phyloP scores from a whole-genome alignment of 768 basidiomycete species.

The Agaricus subrufescens region DNA sequence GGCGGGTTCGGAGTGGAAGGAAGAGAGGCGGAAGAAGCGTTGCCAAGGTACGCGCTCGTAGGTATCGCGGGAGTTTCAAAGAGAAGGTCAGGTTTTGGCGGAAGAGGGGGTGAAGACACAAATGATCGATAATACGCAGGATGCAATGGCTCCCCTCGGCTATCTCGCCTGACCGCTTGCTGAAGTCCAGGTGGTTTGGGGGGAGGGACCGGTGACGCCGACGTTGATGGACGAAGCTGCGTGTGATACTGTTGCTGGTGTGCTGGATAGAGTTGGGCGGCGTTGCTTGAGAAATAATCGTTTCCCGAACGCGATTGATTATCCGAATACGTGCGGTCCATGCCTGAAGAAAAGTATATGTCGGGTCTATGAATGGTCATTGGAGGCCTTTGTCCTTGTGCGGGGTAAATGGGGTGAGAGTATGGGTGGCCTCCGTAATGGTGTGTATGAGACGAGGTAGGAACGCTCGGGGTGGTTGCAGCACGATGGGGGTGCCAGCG shows the following conservation, averaged over 20 bases:
- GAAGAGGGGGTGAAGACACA: conserved; percentile 16
- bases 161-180: conserved; percentile 3
- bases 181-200: conserved; percentile 8
- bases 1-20: conserved; percentile 7
- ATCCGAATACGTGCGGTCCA: conserved; percentile 4
- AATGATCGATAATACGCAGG: conserved; percentile 5
- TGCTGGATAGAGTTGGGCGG: conserved; percentile 28
- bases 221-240: conserved; percentile 20
- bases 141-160: background rate
- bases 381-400: conserved; percentile 20
- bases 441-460: background rate
- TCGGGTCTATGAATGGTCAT: conserved; percentile 28
- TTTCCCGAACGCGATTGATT: conserved; percentile 11
- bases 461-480: conserved; percentile 2
- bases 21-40: conserved; percentile 9
- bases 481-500: conserved; percentile 9
- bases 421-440: conserved; percentile 12
- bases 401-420: conserved; percentile 22
- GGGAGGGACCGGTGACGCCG: conserved; percentile 9
- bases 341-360: conserved; percentile 19
- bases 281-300: conserved; percentile 10
- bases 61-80: conserved; percentile 5
- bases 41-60: conserved; percentile 8
- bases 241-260: conserved; percentile 26
- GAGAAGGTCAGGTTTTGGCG: conserved; percentile 10